Evolutionary conservation across 2,329 filamentous ascomycete genomes (phyloP).

Genomic region (Sclerotinia glacialis): DNA sequence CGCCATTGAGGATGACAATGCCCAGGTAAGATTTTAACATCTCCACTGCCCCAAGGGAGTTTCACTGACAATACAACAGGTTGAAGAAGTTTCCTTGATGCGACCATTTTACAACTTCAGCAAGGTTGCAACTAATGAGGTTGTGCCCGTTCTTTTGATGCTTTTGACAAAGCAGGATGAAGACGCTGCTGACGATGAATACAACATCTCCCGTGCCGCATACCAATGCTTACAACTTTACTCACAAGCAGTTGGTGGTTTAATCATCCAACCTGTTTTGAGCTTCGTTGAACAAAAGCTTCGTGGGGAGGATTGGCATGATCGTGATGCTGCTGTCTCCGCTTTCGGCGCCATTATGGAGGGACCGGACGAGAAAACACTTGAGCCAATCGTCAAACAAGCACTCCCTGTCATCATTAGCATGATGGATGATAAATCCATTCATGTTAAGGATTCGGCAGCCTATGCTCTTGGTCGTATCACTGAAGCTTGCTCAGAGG

Average conservation of each 20-base stretch:
- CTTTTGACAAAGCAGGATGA: conserved; percentile 97
- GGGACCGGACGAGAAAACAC: conserved; percentile 85
- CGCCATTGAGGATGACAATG: conserved; percentile 95
- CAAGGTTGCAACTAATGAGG: conserved; percentile 86
- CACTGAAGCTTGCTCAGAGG: conserved; percentile 86
- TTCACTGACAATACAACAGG: conserved; percentile 25
- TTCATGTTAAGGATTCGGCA: conserved; percentile 93
- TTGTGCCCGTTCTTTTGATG: conserved; percentile 84
- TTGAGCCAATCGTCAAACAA: conserved; percentile 94
- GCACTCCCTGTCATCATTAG: conserved; percentile 86
- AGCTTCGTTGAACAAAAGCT: conserved; percentile 90
- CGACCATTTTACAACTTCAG: conserved; percentile 96
- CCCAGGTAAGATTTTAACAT: conserved; percentile 53
- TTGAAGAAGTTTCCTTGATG: conserved; percentile 51
- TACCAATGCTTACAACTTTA: conserved; percentile 97
- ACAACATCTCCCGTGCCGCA: conserved; percentile 90
- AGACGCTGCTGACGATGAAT: conserved; percentile 94
- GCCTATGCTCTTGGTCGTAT: conserved; percentile 95
- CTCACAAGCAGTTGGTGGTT: conserved; percentile 81
- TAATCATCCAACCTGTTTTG: conserved; percentile 83
- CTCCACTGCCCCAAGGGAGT: background rate
- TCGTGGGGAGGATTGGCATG: conserved; percentile 88
- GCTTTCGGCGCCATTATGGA: conserved; percentile 99
- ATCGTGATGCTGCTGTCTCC: conserved; percentile 91
- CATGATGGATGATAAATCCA: conserved; percentile 83